Evolutionary conservation across 805 yeast species (phyloP), one percentile per base, ranked within the genome.

Genomic region (Sungouiozyma ichnusensis): DNA sequence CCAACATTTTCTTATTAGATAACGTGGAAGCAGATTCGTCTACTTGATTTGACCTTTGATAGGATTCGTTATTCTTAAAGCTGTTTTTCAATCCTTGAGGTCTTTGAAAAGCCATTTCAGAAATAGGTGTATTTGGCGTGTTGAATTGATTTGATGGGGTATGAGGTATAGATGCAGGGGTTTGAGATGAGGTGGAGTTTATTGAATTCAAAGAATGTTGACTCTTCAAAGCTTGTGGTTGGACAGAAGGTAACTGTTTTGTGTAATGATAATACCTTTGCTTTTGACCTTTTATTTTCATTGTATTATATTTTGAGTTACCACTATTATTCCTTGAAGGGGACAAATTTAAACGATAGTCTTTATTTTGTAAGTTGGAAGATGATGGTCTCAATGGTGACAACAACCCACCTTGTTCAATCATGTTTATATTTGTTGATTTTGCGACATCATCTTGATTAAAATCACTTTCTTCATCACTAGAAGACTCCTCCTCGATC

Each of bases 241-340:
- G 58, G 7, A 50, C 35, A 16, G 35, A 17, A 17, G 56, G 55
- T n/a, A 55, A 19, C 32, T 58, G 60, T 38, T 57, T 58, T 8
- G 59, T 54, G 41, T 60, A 57, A 29, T 54, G 55, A 34, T 49
- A 52, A 38, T 58, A 60, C 38, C 64, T 48, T 41, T 60, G 60
- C 42, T 58, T 60, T 44, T 60, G 64, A 36, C 58, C 52, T 43
- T 53, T 55, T 14, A 58, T 60, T 43, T 58, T 60, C 24, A 60
- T 41, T 2, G 63, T 44, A 39, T 58, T 60, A 40, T 44, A 52
- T 34, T 49, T 49, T 18, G 42, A 43, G 20, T 35, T 39, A n/a
- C 39, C 35, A 32, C 24, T 41, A 20, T 37, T 37, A 32, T 27
- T 36, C 38, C 31, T 34, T 14, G 41, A 35, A n/a, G 44, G 47